phyloP scores from a whole-genome alignment of 345 rosid species.

The Aegle marmelos region DNA sequence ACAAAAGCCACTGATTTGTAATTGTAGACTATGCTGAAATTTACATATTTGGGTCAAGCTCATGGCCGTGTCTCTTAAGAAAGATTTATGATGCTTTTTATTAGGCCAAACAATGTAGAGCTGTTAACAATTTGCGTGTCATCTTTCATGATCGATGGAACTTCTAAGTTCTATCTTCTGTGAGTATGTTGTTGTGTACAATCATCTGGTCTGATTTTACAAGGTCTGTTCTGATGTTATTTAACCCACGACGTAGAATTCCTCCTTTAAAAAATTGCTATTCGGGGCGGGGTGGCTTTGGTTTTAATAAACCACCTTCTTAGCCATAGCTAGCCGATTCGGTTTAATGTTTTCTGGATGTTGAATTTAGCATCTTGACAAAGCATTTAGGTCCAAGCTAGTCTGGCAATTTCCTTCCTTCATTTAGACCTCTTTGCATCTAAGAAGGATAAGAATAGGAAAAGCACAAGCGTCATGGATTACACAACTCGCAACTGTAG shows the following conservation, averaged over 20 bases:
- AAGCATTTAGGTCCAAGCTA: background rate
- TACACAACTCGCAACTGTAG: background rate
- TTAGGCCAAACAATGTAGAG: background rate
- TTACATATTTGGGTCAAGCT: background rate
- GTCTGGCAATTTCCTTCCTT: background rate
- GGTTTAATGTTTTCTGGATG: background rate
- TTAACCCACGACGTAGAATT: no score
- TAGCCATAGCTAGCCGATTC: no score
- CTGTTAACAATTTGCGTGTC: background rate
- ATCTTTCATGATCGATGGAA: background rate
- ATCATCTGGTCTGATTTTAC: background rate
- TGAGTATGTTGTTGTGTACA: background rate
- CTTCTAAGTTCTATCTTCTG: background rate
- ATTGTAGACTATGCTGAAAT: background rate
- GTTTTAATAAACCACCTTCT: no score
- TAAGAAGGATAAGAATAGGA: background rate
- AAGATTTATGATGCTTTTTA: background rate
- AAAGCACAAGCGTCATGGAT: background rate
- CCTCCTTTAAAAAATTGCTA: no score
- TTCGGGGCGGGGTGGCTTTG: no score
- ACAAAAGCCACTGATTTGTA: background rate
- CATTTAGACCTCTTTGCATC: background rate
- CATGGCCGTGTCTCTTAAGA: background rate
- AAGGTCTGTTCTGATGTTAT: background rate
- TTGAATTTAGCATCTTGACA: background rate